Percentiles rank a stretch among this genome's conserved stretches.
phyloP scores from a whole-genome alignment of 2,329 filamentous ascomycete species.

The Calonectria fujianensis region DNA sequence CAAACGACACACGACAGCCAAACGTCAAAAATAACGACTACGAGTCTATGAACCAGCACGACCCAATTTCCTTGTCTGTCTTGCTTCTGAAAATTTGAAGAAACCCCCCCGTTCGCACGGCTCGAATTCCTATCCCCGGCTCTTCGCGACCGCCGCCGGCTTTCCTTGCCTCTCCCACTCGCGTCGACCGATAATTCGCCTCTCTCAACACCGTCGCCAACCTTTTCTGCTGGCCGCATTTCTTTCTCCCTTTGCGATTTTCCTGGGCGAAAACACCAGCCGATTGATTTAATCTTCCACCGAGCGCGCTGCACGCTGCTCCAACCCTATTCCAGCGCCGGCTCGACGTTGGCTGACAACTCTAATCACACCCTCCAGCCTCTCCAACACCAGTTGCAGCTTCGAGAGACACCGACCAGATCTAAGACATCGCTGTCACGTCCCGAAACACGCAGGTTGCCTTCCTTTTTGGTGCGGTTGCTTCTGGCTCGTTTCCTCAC shows the following conservation, averaged over 20 bases:
- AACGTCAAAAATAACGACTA: slow-evolving; percentile 18
- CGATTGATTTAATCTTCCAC: slow-evolving; percentile 9
- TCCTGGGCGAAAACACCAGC: slow-evolving; percentile 10
- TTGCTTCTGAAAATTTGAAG: slow-evolving; percentile 25
- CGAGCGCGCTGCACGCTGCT: not conserved
- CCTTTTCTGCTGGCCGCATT: slow-evolving; percentile 1
- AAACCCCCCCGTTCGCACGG: slow-evolving; percentile 12
- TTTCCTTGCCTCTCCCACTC: slow-evolving; percentile 41
- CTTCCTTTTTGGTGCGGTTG: slow-evolving; percentile 42
- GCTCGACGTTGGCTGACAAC: slow-evolving; percentile 37
- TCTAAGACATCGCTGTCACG: slow-evolving; percentile 52
- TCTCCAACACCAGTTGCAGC: slow-evolving; percentile 25
- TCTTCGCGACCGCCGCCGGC: slow-evolving; percentile 24
- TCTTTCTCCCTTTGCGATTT: not conserved
- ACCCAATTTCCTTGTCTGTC: slow-evolving; percentile 39
- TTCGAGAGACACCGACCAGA: slow-evolving; percentile 43
- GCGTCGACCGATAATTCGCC: slow-evolving; percentile 21
- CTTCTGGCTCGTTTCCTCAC: slow-evolving; percentile 32
- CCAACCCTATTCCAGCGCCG: slow-evolving; percentile 20
- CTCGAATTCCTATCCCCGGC: slow-evolving; percentile 38
- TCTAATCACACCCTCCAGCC: slow-evolving; percentile 34
- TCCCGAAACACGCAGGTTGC: slow-evolving; percentile 49
- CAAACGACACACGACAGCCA: slow-evolving; percentile 9
- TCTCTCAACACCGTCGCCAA: slow-evolving; percentile 15
- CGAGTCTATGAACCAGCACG: slow-evolving; percentile 28